Percentiles rank a stretch among this genome's conserved stretches.
Evolutionary conservation across 192 early-diverging fungal genomes (phyloP).

Genomic region (Entophlyctis luteolus): DNA sequence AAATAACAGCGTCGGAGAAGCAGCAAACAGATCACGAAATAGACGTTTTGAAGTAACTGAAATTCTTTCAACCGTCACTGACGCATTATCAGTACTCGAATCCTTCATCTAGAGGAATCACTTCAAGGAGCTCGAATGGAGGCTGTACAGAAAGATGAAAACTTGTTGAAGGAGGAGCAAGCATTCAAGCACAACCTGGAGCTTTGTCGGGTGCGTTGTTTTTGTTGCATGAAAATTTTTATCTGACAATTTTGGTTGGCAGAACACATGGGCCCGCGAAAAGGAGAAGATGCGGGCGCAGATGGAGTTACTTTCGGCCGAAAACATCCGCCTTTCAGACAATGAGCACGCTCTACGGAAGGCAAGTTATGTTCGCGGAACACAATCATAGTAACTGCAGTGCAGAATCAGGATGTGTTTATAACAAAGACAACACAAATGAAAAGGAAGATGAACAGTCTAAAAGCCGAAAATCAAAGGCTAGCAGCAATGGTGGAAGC

Average conservation of each 20-base stretch:
- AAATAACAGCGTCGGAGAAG: slow-evolving; percentile 1
- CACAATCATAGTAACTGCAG: background rate
- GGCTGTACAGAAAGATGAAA: slow-evolving; percentile 19
- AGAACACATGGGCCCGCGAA: slow-evolving; percentile 19
- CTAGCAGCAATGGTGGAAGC: slow-evolving; percentile 19
- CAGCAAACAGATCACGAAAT: slow-evolving; percentile 10
- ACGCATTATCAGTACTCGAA: slow-evolving; percentile 2
- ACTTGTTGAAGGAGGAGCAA: slow-evolving; percentile 11
- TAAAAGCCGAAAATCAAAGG: slow-evolving; percentile 12
- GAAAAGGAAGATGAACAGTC: slow-evolving; percentile 10
- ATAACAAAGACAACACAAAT: slow-evolving; percentile 23
- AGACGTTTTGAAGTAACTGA: slow-evolving; percentile 1
- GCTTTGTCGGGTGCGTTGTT: background rate
- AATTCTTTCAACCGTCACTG: background rate
- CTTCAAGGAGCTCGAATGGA: slow-evolving; percentile 19
- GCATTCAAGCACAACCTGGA: slow-evolving; percentile 22
- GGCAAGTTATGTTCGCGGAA: background rate
- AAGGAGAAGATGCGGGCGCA: slow-evolving; percentile 13
- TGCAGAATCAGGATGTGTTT: slow-evolving; percentile 17
- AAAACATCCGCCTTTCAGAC: slow-evolving; percentile 13
- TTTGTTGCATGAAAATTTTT: background rate
- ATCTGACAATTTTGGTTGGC: background rate
- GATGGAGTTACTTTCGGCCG: slow-evolving; percentile 8
- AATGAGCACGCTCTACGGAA: slow-evolving; percentile 1
- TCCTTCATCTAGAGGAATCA: slow-evolving; percentile 16